A percentile compares a stretch with the other conserved stretches of the same genome.
Evolutionary conservation across 2,329 filamentous ascomycete species (phyloP).

Genomic region (Fusarium pilosicola): DNA sequence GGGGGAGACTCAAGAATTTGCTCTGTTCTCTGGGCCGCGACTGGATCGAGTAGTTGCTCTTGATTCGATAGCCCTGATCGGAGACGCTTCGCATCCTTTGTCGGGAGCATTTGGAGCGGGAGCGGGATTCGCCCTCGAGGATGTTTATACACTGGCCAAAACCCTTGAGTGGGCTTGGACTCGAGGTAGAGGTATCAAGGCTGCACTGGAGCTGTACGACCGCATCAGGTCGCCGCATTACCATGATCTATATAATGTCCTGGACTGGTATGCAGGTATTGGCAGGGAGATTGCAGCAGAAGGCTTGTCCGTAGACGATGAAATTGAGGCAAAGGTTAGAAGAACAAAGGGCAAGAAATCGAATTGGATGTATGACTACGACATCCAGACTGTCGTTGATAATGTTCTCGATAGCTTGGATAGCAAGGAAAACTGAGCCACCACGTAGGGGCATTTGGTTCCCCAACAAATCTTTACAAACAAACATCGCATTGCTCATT

Average conservation of each 20-base stretch:
- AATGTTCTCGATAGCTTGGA: conserved; percentile 4
- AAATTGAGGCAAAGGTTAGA: conserved; percentile 40
- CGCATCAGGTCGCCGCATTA: conserved; percentile 46
- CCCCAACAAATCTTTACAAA: background rate
- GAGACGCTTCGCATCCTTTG: conserved; percentile 65
- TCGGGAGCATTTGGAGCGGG: conserved; percentile 57
- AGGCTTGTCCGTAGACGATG: conserved; percentile 31
- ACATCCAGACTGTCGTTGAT: conserved; percentile 36
- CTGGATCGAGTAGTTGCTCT: conserved; percentile 42
- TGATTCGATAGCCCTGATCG: conserved; percentile 57
- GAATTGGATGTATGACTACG: conserved; percentile 45
- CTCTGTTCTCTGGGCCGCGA: conserved; percentile 45
- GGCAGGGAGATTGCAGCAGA: conserved; percentile 27
- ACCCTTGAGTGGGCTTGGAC: conserved; percentile 41
- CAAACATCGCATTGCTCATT: background rate
- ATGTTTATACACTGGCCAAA: conserved; percentile 41
- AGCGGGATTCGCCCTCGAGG: conserved; percentile 52
- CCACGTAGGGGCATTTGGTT: background rate
- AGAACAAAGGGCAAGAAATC: conserved; percentile 35
- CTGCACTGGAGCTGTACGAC: conserved; percentile 43
- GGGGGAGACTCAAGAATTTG: conserved; percentile 44
- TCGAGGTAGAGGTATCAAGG: conserved; percentile 18
- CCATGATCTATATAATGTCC: conserved; percentile 37
- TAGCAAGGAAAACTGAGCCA: background rate
- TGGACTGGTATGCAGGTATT: conserved; percentile 39